Conservation (phyloP, 495 filamentous ascomycete genomes). For the Penicillium pancosmium region DNA sequence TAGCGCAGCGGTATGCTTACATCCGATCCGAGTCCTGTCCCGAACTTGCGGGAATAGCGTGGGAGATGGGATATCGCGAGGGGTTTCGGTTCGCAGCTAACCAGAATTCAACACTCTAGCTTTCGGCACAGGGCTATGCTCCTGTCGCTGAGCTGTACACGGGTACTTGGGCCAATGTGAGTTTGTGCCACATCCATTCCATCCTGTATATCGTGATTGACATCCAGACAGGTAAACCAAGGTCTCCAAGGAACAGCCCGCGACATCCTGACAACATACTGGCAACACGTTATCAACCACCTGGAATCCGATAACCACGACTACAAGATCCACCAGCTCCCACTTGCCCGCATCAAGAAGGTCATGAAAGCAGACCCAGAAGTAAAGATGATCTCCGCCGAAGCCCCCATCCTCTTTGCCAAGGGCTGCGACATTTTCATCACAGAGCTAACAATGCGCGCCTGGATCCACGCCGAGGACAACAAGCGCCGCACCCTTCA, state of each 20-base stretch:
- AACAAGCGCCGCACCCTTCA: slow-evolving; percentile 97
- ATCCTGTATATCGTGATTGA: neutral
- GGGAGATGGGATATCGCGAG: neutral
- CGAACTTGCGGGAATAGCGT: neutral
- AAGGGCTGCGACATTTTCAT: slow-evolving; percentile 99
- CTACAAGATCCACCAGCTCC: slow-evolving; percentile 96
- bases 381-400: slow-evolving; percentile 99
- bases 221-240: slow-evolving; percentile 76
- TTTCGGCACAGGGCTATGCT: slow-evolving; percentile 76
- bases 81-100: slow-evolving; percentile 9
- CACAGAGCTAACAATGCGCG: slow-evolving; percentile 97
- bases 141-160: slow-evolving; percentile 86
- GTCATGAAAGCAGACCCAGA: slow-evolving; percentile 99
- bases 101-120: slow-evolving; percentile 43
- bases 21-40: slow-evolving; percentile 2
- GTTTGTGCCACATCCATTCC: slow-evolving; percentile 8
- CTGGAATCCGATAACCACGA: slow-evolving; percentile 94
- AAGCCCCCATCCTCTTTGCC: slow-evolving; percentile 96
- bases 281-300: slow-evolving; percentile 96
- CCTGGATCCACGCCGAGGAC: slow-evolving; percentile 99
- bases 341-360: slow-evolving; percentile 96
- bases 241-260: slow-evolving; percentile 90
- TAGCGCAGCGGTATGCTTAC: slow-evolving; percentile 71
- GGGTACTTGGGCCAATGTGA: slow-evolving; percentile 93
- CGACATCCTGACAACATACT: slow-evolving; percentile 96